A percentile compares a stretch with the other conserved stretches of the same genome.
Conservation (phyloP, 1,284 basidiomycete genomes). For the Quambalaria eucalypti region DNA sequence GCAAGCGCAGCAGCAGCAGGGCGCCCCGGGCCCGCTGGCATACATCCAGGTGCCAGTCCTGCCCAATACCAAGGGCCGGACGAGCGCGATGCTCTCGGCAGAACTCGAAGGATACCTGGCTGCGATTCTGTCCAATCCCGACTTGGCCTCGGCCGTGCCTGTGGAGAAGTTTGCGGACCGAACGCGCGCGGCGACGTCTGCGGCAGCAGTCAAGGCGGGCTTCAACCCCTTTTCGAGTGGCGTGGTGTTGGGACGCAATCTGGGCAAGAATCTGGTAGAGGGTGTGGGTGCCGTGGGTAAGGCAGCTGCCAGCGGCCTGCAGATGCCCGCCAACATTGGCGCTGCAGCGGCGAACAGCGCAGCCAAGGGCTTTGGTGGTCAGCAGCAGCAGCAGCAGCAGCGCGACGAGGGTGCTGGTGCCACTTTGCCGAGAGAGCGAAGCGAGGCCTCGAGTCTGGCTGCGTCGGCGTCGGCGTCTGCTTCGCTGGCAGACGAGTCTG, state of each 20-base stretch:
- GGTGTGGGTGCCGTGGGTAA: slow-evolving; percentile 34
- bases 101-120: slow-evolving; percentile 28
- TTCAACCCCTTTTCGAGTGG: slow-evolving; percentile 10
- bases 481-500: background rate
- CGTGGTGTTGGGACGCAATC: slow-evolving; percentile 13
- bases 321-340: background rate
- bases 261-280: slow-evolving; percentile 29
- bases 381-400: background rate
- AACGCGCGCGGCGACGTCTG: slow-evolving; percentile 27
- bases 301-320: slow-evolving; percentile 24
- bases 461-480: background rate
- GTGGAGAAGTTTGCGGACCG: slow-evolving; percentile 36
- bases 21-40: no score
- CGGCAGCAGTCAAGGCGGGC: slow-evolving; percentile 11
- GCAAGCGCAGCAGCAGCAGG: background rate
- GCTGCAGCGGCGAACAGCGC: background rate
- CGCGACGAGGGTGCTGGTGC: background rate
- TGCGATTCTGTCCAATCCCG: slow-evolving; percentile 18
- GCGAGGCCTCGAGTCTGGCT: background rate
- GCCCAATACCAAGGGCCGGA: slow-evolving; percentile 18
- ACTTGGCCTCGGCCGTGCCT: slow-evolving; percentile 9
- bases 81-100: slow-evolving; percentile 20
- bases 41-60: slow-evolving; percentile 3
- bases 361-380: no score
- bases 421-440: background rate